A percentile compares a stretch with the other conserved stretches of the same genome.
phyloP scores from a whole-genome alignment of 164 flowering plant genomes.

The Magnolia changhungtana region DNA sequence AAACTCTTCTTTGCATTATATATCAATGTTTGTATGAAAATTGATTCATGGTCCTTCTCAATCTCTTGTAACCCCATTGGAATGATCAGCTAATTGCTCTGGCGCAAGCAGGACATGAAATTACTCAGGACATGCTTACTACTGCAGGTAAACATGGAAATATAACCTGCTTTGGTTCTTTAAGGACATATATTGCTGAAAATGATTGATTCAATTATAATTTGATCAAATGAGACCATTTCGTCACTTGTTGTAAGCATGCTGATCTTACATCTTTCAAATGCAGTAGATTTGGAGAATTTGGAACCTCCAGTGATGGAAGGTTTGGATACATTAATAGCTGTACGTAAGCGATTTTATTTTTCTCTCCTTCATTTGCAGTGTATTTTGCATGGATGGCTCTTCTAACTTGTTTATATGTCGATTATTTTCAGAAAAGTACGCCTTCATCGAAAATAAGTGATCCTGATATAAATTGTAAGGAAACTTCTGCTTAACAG shows the following conservation, averaged over 20 bases:
- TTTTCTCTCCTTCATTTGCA: background rate
- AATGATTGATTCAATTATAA: background rate
- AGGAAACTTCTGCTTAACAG: conserved; percentile 1
- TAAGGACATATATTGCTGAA: background rate
- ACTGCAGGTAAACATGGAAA: conserved; percentile 36
- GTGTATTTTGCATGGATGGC: background rate
- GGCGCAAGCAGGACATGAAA: conserved; percentile 76
- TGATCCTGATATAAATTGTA: conserved; percentile 55
- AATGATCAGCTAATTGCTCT: conserved; percentile 60
- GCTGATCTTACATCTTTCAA: background rate
- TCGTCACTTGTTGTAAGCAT: background rate
- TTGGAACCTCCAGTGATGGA: conserved; percentile 55
- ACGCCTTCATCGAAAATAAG: conserved; percentile 36
- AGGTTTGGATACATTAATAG: conserved; percentile 58
- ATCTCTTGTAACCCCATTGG: conserved; percentile 5
- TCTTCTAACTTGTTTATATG: background rate
- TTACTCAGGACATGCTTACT: conserved; percentile 49
- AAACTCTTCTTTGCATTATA: background rate
- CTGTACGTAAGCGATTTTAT: conserved; percentile 40
- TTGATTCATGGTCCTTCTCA: background rate
- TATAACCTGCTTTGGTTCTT: background rate
- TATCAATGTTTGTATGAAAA: background rate
- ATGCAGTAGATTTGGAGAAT: conserved; percentile 28
- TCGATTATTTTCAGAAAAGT: conserved; percentile 43
- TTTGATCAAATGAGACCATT: background rate